These are phyloP conservation scores for Eutrema yunnanense DNA, from an alignment of 345 rosid genomes.

Conservation along the genomic window DNA sequence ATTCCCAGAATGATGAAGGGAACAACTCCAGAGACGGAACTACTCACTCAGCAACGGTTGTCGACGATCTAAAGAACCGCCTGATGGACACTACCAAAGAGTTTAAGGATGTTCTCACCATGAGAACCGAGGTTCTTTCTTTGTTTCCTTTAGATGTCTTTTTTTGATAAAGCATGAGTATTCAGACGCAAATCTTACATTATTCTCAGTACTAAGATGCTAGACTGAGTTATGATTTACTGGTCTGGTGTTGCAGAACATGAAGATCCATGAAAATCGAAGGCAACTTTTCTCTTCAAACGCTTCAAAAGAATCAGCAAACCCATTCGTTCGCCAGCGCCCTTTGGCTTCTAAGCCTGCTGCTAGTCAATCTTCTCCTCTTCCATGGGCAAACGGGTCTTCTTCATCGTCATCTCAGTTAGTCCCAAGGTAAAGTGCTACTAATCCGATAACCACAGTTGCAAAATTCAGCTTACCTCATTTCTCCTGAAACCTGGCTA, in stretches of 20 bases:
- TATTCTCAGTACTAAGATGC: not conserved
- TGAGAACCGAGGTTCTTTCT: constrained; percentile 68
- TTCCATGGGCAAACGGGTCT: constrained; percentile 69
- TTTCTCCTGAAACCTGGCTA: not conserved
- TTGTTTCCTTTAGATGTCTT: not conserved
- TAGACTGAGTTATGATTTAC: not conserved
- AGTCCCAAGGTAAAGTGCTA: constrained; percentile 27
- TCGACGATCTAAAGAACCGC: constrained; percentile 69
- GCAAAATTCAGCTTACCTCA: not conserved
- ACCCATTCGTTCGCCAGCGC: constrained; percentile 76
- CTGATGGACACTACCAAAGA: constrained; percentile 79
- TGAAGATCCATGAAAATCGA: constrained; percentile 72
- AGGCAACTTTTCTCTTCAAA: constrained; percentile 70
- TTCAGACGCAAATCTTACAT: not conserved
- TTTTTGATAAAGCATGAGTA: not conserved
- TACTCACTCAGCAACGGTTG: constrained; percentile 67
- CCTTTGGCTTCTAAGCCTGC: constrained; percentile 59
- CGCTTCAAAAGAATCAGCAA: constrained; percentile 60
- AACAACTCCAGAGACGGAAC: constrained; percentile 62
- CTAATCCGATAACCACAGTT: not conserved
- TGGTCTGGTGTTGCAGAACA: constrained; percentile 44
- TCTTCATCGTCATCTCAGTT: constrained; percentile 40
- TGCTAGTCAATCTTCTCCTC: constrained; percentile 45
- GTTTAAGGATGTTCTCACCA: constrained; percentile 79
- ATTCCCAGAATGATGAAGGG: constrained; percentile 51